Base-by-base conservation (phyloP, 2,329 filamentous ascomycete genomes). In the Pseudogymnoascus sp. region DNA sequence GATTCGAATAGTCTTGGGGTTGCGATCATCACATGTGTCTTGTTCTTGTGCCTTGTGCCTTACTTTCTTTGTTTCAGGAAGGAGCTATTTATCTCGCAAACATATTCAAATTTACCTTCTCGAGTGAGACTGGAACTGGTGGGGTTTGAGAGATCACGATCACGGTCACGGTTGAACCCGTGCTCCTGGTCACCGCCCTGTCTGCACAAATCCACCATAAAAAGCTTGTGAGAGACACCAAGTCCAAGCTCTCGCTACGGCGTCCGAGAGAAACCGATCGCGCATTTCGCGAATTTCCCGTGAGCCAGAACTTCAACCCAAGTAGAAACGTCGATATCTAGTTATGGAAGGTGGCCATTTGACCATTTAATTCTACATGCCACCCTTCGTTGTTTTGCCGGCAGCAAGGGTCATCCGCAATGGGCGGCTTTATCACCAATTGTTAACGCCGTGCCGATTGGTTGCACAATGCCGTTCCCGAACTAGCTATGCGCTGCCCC, bases 361-460 rank as follows among this genome's bases (percentile, higher is more conserved):
- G 16, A 56, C 50, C 50, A 35, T 56, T 56, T 56, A 56, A 56
- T 56, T 56, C 50, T 35, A 56, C 50, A 56, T 56, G 50, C 50
- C 50, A 56, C 50, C 29, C 29, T 56, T 56, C 50, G 50, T 56
- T 56, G 50, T 56, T 35, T 35, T 33, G 29, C 50, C n/a, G 29
- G 50, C 29, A 56, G 50, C 50, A 56, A 56, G 50, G 50, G 50
- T 56, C 29, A 56, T 56, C 29, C 50, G 50, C 50, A 35, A 56
- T 56, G 50, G 29, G 29, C 19, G 29, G 11, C 50, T 56, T 29
- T 29, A 56, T 33, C 50, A 13, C 50, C 50, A 33, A 14, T 33
- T 56, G 50, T 21, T 56, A 29, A 56, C 29, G 50, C 50, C 50
- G 6, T 56, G 50, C 16, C 50, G 16, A 33, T 35, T 56, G 50